Evolutionary conservation across 768 basidiomycete genomes (phyloP), one percentile per base, ranked within the genome.

Genomic region (Boletus rubroflammeus): DNA sequence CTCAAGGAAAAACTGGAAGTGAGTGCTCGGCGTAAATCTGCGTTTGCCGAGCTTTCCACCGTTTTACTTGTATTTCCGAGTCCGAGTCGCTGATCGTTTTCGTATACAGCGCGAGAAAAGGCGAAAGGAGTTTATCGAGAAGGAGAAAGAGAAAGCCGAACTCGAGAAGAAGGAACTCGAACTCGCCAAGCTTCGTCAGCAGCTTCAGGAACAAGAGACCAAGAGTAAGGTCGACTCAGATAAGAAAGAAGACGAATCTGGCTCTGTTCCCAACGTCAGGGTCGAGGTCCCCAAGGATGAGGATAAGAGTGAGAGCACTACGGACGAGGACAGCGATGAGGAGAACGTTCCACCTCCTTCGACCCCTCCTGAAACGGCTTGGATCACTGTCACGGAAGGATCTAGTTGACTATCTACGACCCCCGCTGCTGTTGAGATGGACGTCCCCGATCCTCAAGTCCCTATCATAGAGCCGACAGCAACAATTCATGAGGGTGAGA

Each of bases 1-100:
- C 64, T 78, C 43, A 82, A 84, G 71, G 83, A 86, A 66, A 86
- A 84, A 66, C 68, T 79, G 46, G 79, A 85, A 67, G 86, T 89
- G 69, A 61, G 82, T 75, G 53, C 62, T 67, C 54, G 51, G 61
- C 55, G 53, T 51, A 53, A 38, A 49, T 35, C 17, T 60, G 38
- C 21, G 39, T 56, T 47, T 52, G 47, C 60, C 58, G 59, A 64
- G 53, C 58, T 59, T 63, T 48, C 62, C 53, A 39, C 48, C 28
- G n/a, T 47, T 44, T 54, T 21, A 52, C 43, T 53, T 55, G 44
- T 29, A 21, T 53, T 23, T 48, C 34, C 23, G 35, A 34, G 40
- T 42, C 41, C 14, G 31, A 43, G 29, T 32, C 43, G 26, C 60
- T 56, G 43, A 56, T 51, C 47, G 47, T 36, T 43, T 46, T 60